Conservation (phyloP, 192 early-diverging fungal genomes). For the Umbelopsis sp. region DNA sequence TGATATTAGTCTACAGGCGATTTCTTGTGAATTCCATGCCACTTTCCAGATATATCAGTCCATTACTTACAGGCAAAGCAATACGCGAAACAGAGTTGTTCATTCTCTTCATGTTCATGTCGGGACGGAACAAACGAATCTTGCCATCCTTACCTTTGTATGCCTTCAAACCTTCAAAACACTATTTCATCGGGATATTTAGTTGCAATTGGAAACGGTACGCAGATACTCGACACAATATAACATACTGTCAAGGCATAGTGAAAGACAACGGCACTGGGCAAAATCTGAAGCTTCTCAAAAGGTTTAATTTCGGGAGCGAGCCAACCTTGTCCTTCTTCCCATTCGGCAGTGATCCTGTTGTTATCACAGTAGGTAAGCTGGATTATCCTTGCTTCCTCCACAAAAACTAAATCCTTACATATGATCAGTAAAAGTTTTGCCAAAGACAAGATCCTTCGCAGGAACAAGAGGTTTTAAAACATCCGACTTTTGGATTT, state of each 20-base stretch:
- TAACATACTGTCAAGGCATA: constrained; percentile 74
- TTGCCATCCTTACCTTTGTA: constrained; percentile 88
- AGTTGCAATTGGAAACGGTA: neutral
- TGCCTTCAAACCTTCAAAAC: constrained; percentile 93
- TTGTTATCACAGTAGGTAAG: neutral
- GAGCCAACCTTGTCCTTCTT: constrained; percentile 71
- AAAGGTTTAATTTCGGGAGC: constrained; percentile 88
- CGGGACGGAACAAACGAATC: constrained; percentile 93
- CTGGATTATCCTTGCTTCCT: neutral
- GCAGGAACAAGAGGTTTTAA: constrained; percentile 62
- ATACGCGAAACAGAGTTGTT: constrained; percentile 77
- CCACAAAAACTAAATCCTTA: constrained; percentile 14
- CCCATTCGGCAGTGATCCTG: constrained; percentile 76
- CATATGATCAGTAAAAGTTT: constrained; percentile 97
- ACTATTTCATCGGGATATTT: constrained; percentile 34
- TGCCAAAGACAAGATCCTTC: constrained; percentile 82
- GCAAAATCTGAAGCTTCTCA: constrained; percentile 78
- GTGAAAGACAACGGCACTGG: constrained; percentile 89
- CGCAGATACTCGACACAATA: neutral
- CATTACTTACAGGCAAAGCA: constrained; percentile 70
- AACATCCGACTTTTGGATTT: constrained; percentile 16
- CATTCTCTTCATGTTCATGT: constrained; percentile 96
- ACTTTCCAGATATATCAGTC: neutral
- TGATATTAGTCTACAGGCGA: neutral
- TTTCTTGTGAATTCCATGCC: neutral